Conservation (phyloP, 2,329 filamentous ascomycete genomes). For the Exophiala sp. region DNA sequence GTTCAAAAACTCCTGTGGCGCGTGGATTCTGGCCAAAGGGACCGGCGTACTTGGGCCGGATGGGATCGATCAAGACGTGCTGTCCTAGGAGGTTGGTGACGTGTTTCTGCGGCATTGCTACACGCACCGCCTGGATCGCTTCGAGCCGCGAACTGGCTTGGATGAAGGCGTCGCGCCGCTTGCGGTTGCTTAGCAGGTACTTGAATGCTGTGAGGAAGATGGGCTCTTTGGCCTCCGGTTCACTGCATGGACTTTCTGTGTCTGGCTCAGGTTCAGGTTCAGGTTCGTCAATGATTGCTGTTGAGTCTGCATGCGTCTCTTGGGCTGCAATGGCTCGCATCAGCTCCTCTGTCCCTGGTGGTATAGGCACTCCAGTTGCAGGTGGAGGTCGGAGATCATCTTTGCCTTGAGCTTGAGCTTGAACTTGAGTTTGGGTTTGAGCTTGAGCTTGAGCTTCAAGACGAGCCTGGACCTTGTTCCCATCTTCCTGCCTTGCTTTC, state of each 20-base stretch:
- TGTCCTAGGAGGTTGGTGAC: constrained; percentile 77
- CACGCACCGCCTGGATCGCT: constrained; percentile 74
- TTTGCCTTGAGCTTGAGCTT: no score
- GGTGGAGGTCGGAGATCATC: no score
- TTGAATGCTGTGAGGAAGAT: constrained; percentile 88
- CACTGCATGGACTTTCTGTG: constrained; percentile 42
- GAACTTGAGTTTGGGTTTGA: no score
- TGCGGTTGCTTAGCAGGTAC: constrained; percentile 61
- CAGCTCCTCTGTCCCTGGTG: no score
- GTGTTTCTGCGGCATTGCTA: constrained; percentile 66
- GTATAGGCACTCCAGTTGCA: no score
- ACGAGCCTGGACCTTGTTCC: no score
- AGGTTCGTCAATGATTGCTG: neutral
- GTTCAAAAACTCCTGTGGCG: constrained; percentile 49
- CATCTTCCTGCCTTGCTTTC: neutral
- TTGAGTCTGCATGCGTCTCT: no score
- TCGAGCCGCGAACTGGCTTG: constrained; percentile 82
- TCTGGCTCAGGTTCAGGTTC: constrained; percentile 29
- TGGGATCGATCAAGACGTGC: constrained; percentile 67
- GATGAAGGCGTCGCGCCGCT: constrained; percentile 69
- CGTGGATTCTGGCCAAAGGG: constrained; percentile 65
- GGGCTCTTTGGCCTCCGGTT: constrained; percentile 53
- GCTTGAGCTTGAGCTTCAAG: no score
- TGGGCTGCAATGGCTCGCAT: no score
- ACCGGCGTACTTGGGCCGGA: constrained; percentile 66